These are phyloP conservation scores for Hypsizygus ulmarius DNA, from an alignment of 1,284 basidiomycete genomes.

Conservation along the genomic window DNA sequence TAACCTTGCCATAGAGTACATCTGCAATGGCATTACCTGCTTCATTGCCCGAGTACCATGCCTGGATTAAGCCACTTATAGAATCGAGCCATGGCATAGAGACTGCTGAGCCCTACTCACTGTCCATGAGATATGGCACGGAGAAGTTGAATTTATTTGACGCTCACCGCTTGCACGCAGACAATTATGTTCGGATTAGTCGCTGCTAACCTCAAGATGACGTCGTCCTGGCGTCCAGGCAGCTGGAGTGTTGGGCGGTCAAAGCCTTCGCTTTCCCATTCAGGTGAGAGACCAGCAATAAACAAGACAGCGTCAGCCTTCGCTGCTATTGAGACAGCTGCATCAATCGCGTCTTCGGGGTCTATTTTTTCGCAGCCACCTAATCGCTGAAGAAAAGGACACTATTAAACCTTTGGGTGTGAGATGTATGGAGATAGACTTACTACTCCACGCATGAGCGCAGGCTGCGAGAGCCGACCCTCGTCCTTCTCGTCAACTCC, in stretches of 20 bases:
- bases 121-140: constrained; percentile 2
- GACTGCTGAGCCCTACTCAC: constrained; percentile 56
- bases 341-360: constrained; percentile 52
- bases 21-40: constrained; percentile 73
- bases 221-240: constrained; percentile 61
- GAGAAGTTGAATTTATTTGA: not conserved
- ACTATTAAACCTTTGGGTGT: not conserved
- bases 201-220: constrained; percentile 54
- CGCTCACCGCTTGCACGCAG: constrained; percentile 61
- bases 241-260: constrained; percentile 58
- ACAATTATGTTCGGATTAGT: constrained; percentile 68
- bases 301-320: constrained; percentile 58
- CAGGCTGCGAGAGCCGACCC: constrained; percentile 50
- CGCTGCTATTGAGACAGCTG: constrained; percentile 59
- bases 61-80: constrained; percentile 53
- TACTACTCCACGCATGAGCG: constrained; percentile 66
- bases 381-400: constrained; percentile 41
- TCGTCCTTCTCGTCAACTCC: constrained; percentile 43
- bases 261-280: constrained; percentile 72
- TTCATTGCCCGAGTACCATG: constrained; percentile 78
- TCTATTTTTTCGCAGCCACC: constrained; percentile 66
- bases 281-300: constrained; percentile 61
- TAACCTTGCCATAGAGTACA: constrained; percentile 69
- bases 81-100: constrained; percentile 64
- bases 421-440: constrained; percentile 21